A percentile compares a stretch with the other conserved stretches of the same genome.
These are phyloP conservation scores for Immersiella caudata DNA, from an alignment of 495 filamentous ascomycete genomes.

Conservation along the genomic window DNA sequence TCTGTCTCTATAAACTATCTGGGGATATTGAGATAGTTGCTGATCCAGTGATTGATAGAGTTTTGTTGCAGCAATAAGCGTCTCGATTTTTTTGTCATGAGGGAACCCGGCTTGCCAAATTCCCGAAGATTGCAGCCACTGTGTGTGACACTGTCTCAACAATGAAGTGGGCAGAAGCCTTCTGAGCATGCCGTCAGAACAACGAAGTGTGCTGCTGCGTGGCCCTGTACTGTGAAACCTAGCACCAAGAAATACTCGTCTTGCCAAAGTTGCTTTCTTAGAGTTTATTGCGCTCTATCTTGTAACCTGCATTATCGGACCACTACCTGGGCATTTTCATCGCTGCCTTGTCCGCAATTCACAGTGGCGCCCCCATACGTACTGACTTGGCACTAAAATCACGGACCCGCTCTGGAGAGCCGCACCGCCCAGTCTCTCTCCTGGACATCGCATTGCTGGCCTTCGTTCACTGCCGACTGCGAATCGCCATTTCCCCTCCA, in stretches of 20 bases:
- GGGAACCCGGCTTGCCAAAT: constrained; percentile 15
- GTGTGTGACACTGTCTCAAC: not conserved
- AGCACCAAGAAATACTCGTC: not conserved
- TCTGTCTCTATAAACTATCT: no score
- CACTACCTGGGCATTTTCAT: not conserved
- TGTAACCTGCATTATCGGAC: not conserved
- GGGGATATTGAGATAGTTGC: no score
- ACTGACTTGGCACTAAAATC: constrained; percentile 29
- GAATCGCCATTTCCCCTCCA: constrained; percentile 28
- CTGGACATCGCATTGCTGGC: constrained; percentile 33
- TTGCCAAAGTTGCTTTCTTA: not conserved
- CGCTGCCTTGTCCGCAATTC: constrained; percentile 15
- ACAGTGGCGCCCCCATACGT: constrained; percentile 17
- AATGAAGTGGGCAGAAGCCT: constrained; percentile 3
- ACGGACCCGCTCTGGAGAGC: constrained; percentile 34
- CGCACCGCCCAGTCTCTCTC: constrained; percentile 37
- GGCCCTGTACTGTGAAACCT: not conserved
- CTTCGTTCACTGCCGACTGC: constrained; percentile 32
- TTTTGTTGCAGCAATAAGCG: no score
- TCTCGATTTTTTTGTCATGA: no score
- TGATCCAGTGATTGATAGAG: no score
- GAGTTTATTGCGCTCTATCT: not conserved
- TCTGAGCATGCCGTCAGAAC: not conserved
- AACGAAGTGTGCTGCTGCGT: not conserved
- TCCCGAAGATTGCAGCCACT: constrained; percentile 13